phyloP scores from a whole-genome alignment of 2,329 filamentous ascomycete genomes.

The Colletotrichum echinochloae region DNA sequence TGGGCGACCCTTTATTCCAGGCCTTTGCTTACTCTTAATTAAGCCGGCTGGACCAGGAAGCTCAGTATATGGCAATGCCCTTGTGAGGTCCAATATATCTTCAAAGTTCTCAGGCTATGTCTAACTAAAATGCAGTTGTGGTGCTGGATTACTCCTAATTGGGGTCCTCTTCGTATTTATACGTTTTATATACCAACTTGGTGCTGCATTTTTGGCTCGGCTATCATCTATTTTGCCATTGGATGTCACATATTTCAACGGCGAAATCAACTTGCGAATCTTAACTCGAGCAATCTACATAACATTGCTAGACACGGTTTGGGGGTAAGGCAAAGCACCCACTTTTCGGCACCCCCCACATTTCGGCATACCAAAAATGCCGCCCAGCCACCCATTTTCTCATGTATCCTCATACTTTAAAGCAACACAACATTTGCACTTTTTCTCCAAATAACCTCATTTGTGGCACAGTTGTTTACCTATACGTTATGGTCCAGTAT shows the following conservation, averaged over 20 bases:
- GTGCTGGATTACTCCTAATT: slow-evolving; percentile 70
- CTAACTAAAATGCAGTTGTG: slow-evolving; percentile 59
- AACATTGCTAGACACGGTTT: no score
- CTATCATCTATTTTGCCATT: slow-evolving; percentile 67
- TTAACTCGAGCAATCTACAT: slow-evolving; percentile 64
- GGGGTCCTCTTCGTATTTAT: slow-evolving; percentile 69
- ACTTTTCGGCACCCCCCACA: no score
- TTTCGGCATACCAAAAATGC: no score
- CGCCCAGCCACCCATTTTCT: no score
- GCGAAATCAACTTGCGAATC: slow-evolving; percentile 65
- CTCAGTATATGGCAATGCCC: slow-evolving; percentile 66
- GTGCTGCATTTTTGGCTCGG: slow-evolving; percentile 68
- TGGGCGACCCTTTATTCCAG: slow-evolving; percentile 76
- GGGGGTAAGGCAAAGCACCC: no score
- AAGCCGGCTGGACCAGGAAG: slow-evolving; percentile 11
- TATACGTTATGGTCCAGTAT: no score
- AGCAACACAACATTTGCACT: no score
- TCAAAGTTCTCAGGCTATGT: background rate
- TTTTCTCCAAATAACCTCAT: no score
- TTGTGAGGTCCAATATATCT: slow-evolving; percentile 55
- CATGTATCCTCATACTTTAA: no score
- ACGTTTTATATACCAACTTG: slow-evolving; percentile 72
- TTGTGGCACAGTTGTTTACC: no score
- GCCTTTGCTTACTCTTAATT: slow-evolving; percentile 72
- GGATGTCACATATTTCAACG: slow-evolving; percentile 71